Base-by-base conservation (phyloP, 2,329 filamentous ascomycete species). In the Diaporthe aspalathi region DNA sequence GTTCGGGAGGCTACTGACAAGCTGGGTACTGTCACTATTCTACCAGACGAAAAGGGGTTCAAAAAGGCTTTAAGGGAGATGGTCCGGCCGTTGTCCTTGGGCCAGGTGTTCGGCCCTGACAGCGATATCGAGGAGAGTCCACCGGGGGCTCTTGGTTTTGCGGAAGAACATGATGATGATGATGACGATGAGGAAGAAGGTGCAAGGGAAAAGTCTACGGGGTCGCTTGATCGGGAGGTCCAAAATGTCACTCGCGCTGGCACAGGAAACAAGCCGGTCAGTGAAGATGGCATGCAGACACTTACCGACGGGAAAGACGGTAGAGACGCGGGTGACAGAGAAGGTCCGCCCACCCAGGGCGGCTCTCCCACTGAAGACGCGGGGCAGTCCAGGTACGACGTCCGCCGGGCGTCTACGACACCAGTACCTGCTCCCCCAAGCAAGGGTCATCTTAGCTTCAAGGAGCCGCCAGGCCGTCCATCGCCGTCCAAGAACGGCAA, bases 11-110 rank as follows among this genome's bases (percentile, higher is more conserved):
- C 83, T 5, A 91, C 89, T 0, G 81, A 91, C 29, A 81, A 83
- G 38, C 76, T 91, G 0, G 89, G 88, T 70, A 88, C 86, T 50
- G 80, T 91, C 57, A 91, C 89, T 5, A 90, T 91, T 67, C 78
- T 91, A 1, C 89, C 89, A 0, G 86, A 87, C 8, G 88, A 91
- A 52, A 80, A 80, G 8, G 84, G 84, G 0, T 82, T 89, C 45
- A 80, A 76, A 38, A 80, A 79, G 8, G 85, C 87, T 8, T 38
- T 86, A 9, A 87, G 84, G 74, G 79, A 83, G 47, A 72, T 87
- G 6, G 66, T 84, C 7, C 78, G 80, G 38, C 83, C 77, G 11
- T 17, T 88, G 1, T 85, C 84, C 0, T 81, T 79, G 22, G 87
- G 87, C 6, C 73, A 74, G 0, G 6, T 86, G 0, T 88, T 86